Conservation (phyloP, 192 early-diverging fungal genomes). For the Backusella sp. region DNA sequence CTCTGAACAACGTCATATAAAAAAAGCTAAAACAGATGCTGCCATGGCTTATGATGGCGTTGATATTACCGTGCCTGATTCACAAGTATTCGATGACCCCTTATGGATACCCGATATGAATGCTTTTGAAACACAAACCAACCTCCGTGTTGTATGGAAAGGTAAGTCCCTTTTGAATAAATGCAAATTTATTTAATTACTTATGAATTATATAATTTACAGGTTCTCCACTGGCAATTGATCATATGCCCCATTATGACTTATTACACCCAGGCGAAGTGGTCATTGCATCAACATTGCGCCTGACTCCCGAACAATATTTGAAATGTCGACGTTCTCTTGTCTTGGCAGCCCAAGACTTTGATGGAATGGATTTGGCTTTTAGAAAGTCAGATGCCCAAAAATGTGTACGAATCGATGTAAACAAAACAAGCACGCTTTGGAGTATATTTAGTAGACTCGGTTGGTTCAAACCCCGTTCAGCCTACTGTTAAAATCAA, state of each 20-base stretch:
- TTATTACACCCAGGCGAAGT: constrained; percentile 64
- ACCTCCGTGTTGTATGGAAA: constrained; percentile 27
- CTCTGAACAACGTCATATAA: not conserved
- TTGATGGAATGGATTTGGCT: constrained; percentile 27
- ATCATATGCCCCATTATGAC: constrained; percentile 46
- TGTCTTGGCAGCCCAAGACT: constrained; percentile 59
- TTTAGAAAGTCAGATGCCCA: constrained; percentile 94
- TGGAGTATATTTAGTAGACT: constrained; percentile 85
- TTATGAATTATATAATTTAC: not conserved
- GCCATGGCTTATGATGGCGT: constrained; percentile 21
- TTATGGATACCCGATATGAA: constrained; percentile 21
- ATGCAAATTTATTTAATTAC: not conserved
- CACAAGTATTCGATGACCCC: constrained; percentile 1
- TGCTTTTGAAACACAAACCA: constrained; percentile 13
- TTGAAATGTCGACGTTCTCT: constrained; percentile 78
- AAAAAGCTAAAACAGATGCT: constrained; percentile 15
- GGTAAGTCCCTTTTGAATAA: constrained; percentile 5
- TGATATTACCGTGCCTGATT: constrained; percentile 18
- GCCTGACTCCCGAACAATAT: constrained; percentile 82
- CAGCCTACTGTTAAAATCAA: not conserved
- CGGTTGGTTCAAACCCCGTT: constrained; percentile 68
- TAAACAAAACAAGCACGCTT: constrained; percentile 89
- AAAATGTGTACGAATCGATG: constrained; percentile 85
- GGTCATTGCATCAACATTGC: constrained; percentile 78
- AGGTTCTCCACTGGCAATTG: constrained; percentile 43